These are phyloP conservation scores for Auricularia auricula-judae DNA, from an alignment of 768 basidiomycete species.

Conservation along the genomic window DNA sequence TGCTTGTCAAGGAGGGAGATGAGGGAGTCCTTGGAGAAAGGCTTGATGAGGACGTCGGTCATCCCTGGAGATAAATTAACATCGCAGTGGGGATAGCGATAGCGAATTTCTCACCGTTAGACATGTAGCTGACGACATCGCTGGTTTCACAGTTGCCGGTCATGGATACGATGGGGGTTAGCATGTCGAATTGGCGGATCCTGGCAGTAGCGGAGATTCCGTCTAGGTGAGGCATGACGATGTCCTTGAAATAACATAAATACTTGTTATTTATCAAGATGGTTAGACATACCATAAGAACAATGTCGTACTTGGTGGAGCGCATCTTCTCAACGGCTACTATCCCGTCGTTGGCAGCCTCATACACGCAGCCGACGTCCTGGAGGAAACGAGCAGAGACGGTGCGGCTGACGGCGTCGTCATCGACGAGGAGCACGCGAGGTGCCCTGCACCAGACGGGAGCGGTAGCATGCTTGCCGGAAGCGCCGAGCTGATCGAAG, in stretches of 20 bases:
- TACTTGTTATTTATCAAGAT: background rate
- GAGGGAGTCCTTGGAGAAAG: constrained; percentile 90
- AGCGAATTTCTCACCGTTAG: constrained; percentile 34
- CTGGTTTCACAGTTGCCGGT: constrained; percentile 85
- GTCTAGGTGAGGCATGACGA: constrained; percentile 86
- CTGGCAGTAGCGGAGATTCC: constrained; percentile 86
- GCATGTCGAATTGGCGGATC: constrained; percentile 89
- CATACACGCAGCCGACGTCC: constrained; percentile 89
- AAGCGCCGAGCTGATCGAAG: background rate
- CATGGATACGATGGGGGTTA: constrained; percentile 98
- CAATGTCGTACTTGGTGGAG: constrained; percentile 88
- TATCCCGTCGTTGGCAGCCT: constrained; percentile 88
- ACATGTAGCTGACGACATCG: constrained; percentile 86
- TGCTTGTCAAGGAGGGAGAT: constrained; percentile 83
- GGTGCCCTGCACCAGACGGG: constrained; percentile 90
- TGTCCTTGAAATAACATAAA: constrained; percentile 47
- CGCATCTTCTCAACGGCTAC: constrained; percentile 96
- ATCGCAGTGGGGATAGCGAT: no score
- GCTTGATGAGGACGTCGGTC: constrained; percentile 96
- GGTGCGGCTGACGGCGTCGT: constrained; percentile 84
- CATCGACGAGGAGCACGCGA: constrained; percentile 85
- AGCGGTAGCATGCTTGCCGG: constrained; percentile 39
- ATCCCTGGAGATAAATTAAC: constrained; percentile 46
- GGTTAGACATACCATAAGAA: constrained; percentile 65
- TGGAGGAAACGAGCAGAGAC: constrained; percentile 88